These are phyloP conservation scores for Aspergillus hortae DNA, from an alignment of 2,329 filamentous ascomycete genomes.

Conservation along the genomic window DNA sequence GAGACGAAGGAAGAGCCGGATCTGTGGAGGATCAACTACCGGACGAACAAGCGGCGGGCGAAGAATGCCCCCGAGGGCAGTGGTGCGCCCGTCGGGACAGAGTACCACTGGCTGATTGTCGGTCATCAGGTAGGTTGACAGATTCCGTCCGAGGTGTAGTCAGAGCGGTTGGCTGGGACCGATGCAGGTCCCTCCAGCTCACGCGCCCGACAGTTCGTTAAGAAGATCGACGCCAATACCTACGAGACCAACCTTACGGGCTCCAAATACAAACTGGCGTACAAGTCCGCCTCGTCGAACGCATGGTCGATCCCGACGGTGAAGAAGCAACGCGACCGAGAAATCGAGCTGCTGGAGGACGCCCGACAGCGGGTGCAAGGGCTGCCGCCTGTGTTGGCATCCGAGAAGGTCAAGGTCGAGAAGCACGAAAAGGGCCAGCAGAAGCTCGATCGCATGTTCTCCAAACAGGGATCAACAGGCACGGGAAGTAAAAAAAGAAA, in stretches of 20 bases:
- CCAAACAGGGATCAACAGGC: conserved; percentile 9
- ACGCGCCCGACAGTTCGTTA: conserved; percentile 24
- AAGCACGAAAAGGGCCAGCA: conserved; percentile 30
- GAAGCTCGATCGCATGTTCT: conserved; percentile 29
- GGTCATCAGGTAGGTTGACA: conserved; percentile 27
- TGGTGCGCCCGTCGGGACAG: conserved; percentile 32
- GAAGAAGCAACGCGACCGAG: conserved; percentile 31
- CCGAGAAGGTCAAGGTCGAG: conserved; percentile 31
- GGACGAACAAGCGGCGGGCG: conserved; percentile 28
- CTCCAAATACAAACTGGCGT: conserved; percentile 36
- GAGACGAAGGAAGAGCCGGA: conserved; percentile 36
- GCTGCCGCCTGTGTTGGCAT: conserved; percentile 29
- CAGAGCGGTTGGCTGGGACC: no score
- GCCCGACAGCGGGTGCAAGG: conserved; percentile 29
- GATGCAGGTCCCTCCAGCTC: neutral
- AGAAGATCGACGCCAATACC: conserved; percentile 34
- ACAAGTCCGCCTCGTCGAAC: conserved; percentile 25
- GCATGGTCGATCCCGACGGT: conserved; percentile 35
- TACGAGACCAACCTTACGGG: conserved; percentile 33
- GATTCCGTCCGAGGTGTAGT: no score
- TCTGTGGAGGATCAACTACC: conserved; percentile 32
- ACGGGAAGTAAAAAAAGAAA: conserved; percentile 23
- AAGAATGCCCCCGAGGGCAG: conserved; percentile 31
- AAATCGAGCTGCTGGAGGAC: conserved; percentile 32
- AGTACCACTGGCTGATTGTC: conserved; percentile 35